phyloP scores from a whole-genome alignment of 164 flowering plant species.

The Echeveria elegans region DNA sequence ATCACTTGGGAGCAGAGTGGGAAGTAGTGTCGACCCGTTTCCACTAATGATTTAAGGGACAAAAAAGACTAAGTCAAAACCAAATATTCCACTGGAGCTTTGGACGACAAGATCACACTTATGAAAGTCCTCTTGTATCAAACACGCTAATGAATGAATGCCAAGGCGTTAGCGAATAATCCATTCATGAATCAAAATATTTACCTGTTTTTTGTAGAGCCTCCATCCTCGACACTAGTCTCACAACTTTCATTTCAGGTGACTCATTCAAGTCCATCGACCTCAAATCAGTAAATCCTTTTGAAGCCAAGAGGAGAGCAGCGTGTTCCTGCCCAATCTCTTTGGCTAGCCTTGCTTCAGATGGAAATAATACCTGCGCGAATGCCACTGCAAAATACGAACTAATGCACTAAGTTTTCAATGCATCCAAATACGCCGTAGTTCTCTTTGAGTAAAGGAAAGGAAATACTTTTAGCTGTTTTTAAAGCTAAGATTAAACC shows the following conservation, averaged over 20 bases:
- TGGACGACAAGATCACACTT: background rate
- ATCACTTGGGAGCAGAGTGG: constrained; percentile 54
- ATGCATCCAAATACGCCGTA: background rate
- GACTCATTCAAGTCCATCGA: constrained; percentile 59
- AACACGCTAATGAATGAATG: background rate
- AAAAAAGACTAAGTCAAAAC: background rate
- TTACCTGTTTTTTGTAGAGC: constrained; percentile 58
- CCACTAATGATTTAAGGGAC: constrained; percentile 5
- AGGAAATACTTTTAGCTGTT: too few species aligned
- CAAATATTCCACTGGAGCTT: background rate
- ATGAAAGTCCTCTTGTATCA: too few species aligned
- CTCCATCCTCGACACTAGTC: constrained; percentile 37
- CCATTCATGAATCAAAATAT: background rate
- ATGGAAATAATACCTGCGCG: constrained; percentile 51
- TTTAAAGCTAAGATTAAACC: too few species aligned
- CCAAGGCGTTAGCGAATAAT: background rate
- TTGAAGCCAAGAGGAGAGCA: constrained; percentile 32
- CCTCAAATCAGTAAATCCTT: constrained; percentile 38
- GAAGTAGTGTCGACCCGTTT: constrained; percentile 42
- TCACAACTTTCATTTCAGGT: constrained; percentile 32
- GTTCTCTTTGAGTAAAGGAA: background rate
- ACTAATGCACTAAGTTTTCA: background rate
- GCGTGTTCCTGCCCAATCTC: constrained; percentile 50
- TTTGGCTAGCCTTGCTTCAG: constrained; percentile 62
- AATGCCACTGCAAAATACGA: constrained; percentile 38